Evolutionary conservation across 129 eudicot genomes (phyloP), one percentile per base, ranked within the genome.

Genomic region (Saposhnikovia divaricata): DNA sequence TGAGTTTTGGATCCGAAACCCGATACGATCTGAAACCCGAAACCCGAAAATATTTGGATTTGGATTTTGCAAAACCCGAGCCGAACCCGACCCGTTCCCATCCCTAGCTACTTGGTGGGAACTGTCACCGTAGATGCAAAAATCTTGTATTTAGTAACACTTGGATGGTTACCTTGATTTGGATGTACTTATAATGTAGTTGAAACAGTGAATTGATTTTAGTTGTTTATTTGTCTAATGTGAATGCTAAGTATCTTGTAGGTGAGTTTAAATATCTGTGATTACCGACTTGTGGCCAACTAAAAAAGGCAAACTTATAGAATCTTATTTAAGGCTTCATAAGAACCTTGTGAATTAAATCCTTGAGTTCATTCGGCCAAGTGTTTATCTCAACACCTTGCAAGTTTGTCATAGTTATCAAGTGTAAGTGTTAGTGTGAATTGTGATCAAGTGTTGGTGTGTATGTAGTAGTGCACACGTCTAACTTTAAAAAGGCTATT

Each of bases 361-460:
- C 37, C 8, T 13, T 28, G 40, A 13, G 27, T 1, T 66, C 21
- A 25, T 66, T 66, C 0, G 21, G 72, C 72, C 72, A 66, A 14
- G 72, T 66, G 72, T 66, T 66, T 66, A 66, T 27, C 40, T 66
- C 72, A 14, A 66, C 72, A 66, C 72, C 73, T 68, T 14, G 43
- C 73, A 68, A 68, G 73, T 68, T 68, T 68, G 73, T 68, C 42
- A 68, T 68, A 14, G 73, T 68, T 27, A 8, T 68, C 73, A 27
- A n/a, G n/a, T n/a, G n/a, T n/a, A 48, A 40, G 43, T 40, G 43
- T 40, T 39, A 0, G 42, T 39, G 27, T 55, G 63, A 53, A 0
- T 1, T 39, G 27, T 55, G 63, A 53, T 53, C 61, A 0, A 31
- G 34, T 31, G 34, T 31, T 31, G 34, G 59, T 16, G 8, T 51